Evolutionary conservation across 352 stramenopile genomes (phyloP).

Genomic region (Phytophthora multivora): DNA sequence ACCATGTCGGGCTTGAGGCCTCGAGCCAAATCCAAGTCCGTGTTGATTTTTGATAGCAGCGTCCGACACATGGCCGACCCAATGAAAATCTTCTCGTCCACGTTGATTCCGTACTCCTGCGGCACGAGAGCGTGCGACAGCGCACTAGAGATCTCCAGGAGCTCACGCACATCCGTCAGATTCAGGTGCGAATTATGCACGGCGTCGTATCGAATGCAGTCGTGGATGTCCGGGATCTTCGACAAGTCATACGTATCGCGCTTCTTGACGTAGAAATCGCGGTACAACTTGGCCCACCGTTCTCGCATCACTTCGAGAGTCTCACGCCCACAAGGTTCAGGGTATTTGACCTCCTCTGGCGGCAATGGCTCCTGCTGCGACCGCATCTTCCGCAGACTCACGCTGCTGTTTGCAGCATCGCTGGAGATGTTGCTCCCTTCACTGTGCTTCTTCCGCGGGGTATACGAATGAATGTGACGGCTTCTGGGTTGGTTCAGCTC

Average conservation of each 20-base stretch:
- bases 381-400: slow-evolving; percentile 30
- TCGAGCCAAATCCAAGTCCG: slow-evolving; percentile 83
- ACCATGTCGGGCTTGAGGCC: slow-evolving; percentile 46
- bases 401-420: slow-evolving; percentile 42
- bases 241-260: slow-evolving; percentile 94
- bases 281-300: slow-evolving; percentile 94
- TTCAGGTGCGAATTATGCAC: slow-evolving; percentile 97
- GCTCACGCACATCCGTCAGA: slow-evolving; percentile 91
- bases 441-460: slow-evolving; percentile 42
- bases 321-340: slow-evolving; percentile 82
- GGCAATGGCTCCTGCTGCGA: slow-evolving; percentile 33
- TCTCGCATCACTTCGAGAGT: slow-evolving; percentile 89
- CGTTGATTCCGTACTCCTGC: slow-evolving; percentile 90
- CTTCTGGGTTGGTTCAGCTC: slow-evolving; percentile 48
- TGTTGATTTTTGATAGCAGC: slow-evolving; percentile 88
- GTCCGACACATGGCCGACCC: slow-evolving; percentile 88
- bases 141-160: slow-evolving; percentile 94
- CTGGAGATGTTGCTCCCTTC: slow-evolving; percentile 40
- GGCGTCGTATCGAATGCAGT: slow-evolving; percentile 98
- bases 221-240: slow-evolving; percentile 98
- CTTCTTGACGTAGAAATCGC: slow-evolving; percentile 96
- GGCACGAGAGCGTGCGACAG: slow-evolving; percentile 91
- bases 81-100: slow-evolving; percentile 88
- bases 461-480: slow-evolving; percentile 66
- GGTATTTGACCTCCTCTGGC: slow-evolving; percentile 70